Evolutionary conservation across 306 rosid genomes (phyloP).

Genomic region (Dryas alaskensis): DNA sequence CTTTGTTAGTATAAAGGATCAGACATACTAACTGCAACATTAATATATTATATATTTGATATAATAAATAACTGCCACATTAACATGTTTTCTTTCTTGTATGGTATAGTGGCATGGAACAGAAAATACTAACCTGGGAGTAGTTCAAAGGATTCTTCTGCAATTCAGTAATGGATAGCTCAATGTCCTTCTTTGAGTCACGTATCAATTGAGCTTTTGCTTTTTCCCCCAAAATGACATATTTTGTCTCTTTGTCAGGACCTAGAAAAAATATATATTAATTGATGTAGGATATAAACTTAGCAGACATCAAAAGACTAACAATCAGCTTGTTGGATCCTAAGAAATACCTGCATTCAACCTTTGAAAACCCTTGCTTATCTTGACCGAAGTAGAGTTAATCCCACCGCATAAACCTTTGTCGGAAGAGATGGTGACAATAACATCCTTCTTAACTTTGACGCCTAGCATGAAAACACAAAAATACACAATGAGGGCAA

Average conservation of each 20-base stretch:
- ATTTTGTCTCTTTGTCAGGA: constrained; percentile 75
- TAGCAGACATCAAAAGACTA: constrained; percentile 10
- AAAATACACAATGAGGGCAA: constrained; percentile 18
- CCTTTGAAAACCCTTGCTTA: constrained; percentile 69
- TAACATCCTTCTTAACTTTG: constrained; percentile 72
- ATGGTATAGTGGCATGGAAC: constrained; percentile 1
- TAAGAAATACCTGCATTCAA: constrained; percentile 67
- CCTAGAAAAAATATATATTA: constrained; percentile 37
- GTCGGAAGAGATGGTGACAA: constrained; percentile 87
- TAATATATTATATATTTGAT: background rate
- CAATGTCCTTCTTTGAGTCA: constrained; percentile 78
- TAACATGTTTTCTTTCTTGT: background rate
- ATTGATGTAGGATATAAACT: background rate
- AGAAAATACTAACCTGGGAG: constrained; percentile 58
- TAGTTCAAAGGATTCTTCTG: constrained; percentile 90
- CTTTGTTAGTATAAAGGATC: too few species aligned
- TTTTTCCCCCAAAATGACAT: constrained; percentile 90
- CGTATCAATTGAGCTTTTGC: constrained; percentile 88
- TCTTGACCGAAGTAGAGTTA: constrained; percentile 93
- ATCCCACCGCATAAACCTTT: constrained; percentile 99
- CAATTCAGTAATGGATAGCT: constrained; percentile 62
- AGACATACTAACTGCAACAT: too few species aligned
- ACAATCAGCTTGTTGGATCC: constrained; percentile 3
- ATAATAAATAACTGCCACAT: background rate
- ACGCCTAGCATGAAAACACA: constrained; percentile 47